A percentile compares a stretch with the other conserved stretches of the same genome.
Conservation (phyloP, 1,139 yeast genomes). For the Yamadazyma mexicana region DNA sequence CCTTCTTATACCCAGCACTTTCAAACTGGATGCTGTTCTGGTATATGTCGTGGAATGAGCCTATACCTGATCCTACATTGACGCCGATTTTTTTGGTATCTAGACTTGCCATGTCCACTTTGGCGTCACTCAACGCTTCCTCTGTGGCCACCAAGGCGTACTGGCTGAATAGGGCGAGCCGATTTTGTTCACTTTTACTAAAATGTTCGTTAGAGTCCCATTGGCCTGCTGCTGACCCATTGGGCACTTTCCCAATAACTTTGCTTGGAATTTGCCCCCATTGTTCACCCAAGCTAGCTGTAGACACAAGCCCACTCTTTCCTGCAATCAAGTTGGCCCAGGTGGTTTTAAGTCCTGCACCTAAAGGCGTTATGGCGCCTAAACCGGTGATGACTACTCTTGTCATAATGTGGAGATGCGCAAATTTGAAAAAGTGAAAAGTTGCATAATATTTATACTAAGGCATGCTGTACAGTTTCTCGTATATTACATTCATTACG, state of each 20-base stretch:
- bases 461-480: no score
- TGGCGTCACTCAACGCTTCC: conserved; percentile 74
- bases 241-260: conserved; percentile 74
- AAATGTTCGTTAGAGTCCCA: conserved; percentile 53
- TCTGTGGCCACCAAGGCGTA: conserved; percentile 75
- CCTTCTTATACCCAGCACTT: conserved; percentile 61
- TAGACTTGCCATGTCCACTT: conserved; percentile 35
- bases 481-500: neutral
- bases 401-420: conserved; percentile 13
- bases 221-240: conserved; percentile 46
- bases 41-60: conserved; percentile 77
- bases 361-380: conserved; percentile 85
- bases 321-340: conserved; percentile 56
- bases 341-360: conserved; percentile 57
- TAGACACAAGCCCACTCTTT: conserved; percentile 58
- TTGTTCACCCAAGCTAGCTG: conserved; percentile 46
- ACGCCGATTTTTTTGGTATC: conserved; percentile 56
- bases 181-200: conserved; percentile 47
- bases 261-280: conserved; percentile 68
- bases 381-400: conserved; percentile 91
- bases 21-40: conserved; percentile 55
- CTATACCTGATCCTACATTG: conserved; percentile 91
- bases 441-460: no score
- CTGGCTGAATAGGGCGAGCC: conserved; percentile 74
- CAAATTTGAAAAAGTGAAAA: no score